Evolutionary conservation across 2,329 filamentous ascomycete genomes (phyloP), one percentile per base, ranked within the genome.

Genomic region (Colletotrichum eleusines): DNA sequence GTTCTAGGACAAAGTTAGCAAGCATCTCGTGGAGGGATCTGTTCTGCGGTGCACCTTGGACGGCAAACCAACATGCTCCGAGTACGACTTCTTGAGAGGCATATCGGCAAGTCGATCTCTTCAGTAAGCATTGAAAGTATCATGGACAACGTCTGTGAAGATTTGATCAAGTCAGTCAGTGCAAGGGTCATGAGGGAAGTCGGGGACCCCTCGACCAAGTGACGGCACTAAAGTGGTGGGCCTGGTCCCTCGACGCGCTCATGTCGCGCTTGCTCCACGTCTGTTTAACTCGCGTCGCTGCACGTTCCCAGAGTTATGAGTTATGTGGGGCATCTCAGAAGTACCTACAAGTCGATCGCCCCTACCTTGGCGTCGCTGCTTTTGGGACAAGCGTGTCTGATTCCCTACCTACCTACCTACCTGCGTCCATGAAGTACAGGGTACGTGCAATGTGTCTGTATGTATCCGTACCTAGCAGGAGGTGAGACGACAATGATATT

Each of bases 31-130:
- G 38, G 71, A 70, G 68, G 71, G 40, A 33, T 20, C 5, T 28
- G 42, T 50, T 35, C 59, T 46, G n/a, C 31, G 33, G 59, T 75
- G 72, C 76, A 82, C 81, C 75, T 78, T 82, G 57, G 75, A 74
- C 31, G 76, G 73, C 55, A 77, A 77, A 40, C 72, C 70, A 60
- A 63, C 57, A 54, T 74, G 72, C 50, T 74, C 81, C 71, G 82
- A 83, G 72, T 80, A 81, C n/a, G 80, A 82, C 74, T 83, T 83
- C 75, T 82, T 78, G 53, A 84, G 77, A 77, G 81, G 73, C 75
- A 78, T 76, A 59, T 61, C 66, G 33, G 69, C 54, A 57, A 40
- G 31, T n/a, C 42, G 75, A 77, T 38, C 73, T 73, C 28, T 76
- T 76, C 61, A 72, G 77, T 58, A 69, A 76, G 46, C 74, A 77